These are phyloP conservation scores for Pholiota conissans DNA, from an alignment of 768 basidiomycete genomes.

Conservation along the genomic window DNA sequence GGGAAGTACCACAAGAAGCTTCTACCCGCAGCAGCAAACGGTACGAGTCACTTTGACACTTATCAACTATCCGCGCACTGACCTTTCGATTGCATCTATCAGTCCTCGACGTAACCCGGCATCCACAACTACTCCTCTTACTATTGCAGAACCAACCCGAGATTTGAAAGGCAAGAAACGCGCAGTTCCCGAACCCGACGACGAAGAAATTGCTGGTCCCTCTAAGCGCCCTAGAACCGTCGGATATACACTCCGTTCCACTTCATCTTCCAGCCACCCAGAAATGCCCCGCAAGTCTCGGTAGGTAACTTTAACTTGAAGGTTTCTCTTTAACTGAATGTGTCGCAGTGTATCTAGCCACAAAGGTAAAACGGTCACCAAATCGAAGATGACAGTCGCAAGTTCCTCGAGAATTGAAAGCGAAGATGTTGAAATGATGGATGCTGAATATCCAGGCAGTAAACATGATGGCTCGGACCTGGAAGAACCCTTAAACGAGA, in stretches of 20 bases:
- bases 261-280: slow-evolving; percentile 38
- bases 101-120: slow-evolving; percentile 63
- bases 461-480: slow-evolving; percentile 44
- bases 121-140: slow-evolving; percentile 41
- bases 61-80: slow-evolving; percentile 22
- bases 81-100: slow-evolving; percentile 26
- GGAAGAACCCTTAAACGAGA: slow-evolving; percentile 44
- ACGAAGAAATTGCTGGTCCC: slow-evolving; percentile 54
- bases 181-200: slow-evolving; percentile 77
- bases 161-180: slow-evolving; percentile 94
- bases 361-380: slow-evolving; percentile 61
- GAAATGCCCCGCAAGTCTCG: slow-evolving; percentile 79
- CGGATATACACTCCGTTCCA: slow-evolving; percentile 71
- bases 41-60: slow-evolving; percentile 42
- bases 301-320: slow-evolving; percentile 30
- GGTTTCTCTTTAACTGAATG: slow-evolving; percentile 14
- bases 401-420: slow-evolving; percentile 66
- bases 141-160: slow-evolving; percentile 75
- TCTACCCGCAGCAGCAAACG: slow-evolving; percentile 56
- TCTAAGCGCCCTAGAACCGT: slow-evolving; percentile 66
- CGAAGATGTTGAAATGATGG: slow-evolving; percentile 79
- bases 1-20: slow-evolving; percentile 55
- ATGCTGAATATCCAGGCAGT: slow-evolving; percentile 53
- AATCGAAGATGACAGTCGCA: slow-evolving; percentile 58
- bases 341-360: slow-evolving; percentile 43